Evolutionary conservation across 2,329 filamentous ascomycete genomes (phyloP).

Genomic region (Verticillium isaacii): DNA sequence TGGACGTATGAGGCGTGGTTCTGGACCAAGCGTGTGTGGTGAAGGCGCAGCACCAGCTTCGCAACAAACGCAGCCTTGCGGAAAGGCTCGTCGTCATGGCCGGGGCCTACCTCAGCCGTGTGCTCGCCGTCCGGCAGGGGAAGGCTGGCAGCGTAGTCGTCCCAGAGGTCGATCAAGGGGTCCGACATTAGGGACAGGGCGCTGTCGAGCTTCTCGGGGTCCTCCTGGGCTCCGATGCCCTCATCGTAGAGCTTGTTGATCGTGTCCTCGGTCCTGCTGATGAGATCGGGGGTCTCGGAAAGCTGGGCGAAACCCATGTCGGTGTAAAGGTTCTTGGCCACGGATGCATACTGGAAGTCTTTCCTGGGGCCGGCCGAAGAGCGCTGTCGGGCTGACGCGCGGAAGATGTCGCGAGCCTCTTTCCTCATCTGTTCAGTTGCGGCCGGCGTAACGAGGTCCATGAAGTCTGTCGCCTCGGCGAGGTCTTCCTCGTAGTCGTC

Average conservation of each 20-base stretch:
- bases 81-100: constrained; percentile 55
- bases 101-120: constrained; percentile 60
- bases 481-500: constrained; percentile 22
- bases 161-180: constrained; percentile 52
- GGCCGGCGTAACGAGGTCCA: constrained; percentile 52
- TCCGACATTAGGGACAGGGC: constrained; percentile 50
- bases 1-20: constrained; percentile 27
- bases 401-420: constrained; percentile 53
- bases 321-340: constrained; percentile 67
- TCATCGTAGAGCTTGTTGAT: constrained; percentile 62
- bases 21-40: constrained; percentile 54
- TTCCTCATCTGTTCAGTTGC: constrained; percentile 46
- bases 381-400: constrained; percentile 44
- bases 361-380: constrained; percentile 38
- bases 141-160: constrained; percentile 43
- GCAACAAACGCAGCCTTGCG: constrained; percentile 77
- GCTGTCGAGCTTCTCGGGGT: constrained; percentile 50
- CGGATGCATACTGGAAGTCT: constrained; percentile 60
- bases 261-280: constrained; percentile 71
- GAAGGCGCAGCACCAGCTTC: constrained; percentile 70
- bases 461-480: constrained; percentile 35
- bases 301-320: constrained; percentile 54
- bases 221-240: constrained; percentile 50
- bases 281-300: constrained; percentile 64
- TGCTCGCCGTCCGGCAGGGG: constrained; percentile 48